Evolutionary conservation across 148 eudicot species (phyloP).

Genomic region (Salicornia ramosissima): DNA sequence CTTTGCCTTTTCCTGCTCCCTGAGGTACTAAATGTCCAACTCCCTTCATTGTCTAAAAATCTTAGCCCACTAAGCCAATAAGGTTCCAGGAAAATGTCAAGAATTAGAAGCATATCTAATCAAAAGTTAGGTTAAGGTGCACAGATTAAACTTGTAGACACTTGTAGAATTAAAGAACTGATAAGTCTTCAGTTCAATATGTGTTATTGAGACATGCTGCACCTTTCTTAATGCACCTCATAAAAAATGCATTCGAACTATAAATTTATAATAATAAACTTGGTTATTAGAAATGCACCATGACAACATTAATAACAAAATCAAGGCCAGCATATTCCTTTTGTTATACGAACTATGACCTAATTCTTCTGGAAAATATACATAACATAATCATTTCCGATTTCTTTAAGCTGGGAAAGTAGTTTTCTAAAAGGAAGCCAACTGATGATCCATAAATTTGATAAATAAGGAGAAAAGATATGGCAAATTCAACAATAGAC

Average conservation of each 20-base stretch:
- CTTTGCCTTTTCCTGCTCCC: too few species aligned
- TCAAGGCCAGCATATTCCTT: not conserved
- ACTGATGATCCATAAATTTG: not conserved
- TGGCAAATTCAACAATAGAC: not conserved
- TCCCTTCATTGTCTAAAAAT: too few species aligned
- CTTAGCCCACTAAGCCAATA: too few species aligned
- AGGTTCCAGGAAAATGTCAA: too few species aligned
- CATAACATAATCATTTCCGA: not conserved
- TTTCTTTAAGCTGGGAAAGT: not conserved
- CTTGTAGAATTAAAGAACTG: too few species aligned
- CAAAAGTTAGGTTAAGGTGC: not conserved
- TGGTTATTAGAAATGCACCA: not conserved
- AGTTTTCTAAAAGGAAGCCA: not conserved
- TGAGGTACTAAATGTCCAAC: too few species aligned
- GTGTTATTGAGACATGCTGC: too few species aligned
- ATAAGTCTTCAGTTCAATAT: too few species aligned
- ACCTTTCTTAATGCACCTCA: too few species aligned
- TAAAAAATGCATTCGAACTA: too few species aligned
- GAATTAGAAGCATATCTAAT: not conserved
- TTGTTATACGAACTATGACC: not conserved
- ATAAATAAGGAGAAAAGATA: not conserved
- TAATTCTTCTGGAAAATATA: not conserved
- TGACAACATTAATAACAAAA: not conserved
- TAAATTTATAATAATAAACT: not conserved
- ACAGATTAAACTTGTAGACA: too few species aligned